phyloP scores from a whole-genome alignment of 164 flowering plant species.

The Warburgia ugandensis region DNA sequence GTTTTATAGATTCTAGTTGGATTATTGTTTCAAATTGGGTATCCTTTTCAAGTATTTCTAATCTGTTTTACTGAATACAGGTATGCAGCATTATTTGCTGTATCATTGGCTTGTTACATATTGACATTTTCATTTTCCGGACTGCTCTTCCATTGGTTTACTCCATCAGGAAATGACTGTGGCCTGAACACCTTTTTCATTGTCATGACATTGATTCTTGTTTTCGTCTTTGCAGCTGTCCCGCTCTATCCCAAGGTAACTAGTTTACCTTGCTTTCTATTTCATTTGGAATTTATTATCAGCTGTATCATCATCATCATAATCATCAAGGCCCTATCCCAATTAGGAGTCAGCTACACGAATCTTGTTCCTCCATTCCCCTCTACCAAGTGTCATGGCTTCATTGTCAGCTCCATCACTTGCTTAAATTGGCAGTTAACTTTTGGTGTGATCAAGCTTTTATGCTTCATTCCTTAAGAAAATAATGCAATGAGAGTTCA shows the following conservation, averaged over 20 bases:
- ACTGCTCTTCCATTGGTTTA: slow-evolving; percentile 83
- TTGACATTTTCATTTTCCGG: slow-evolving; percentile 72
- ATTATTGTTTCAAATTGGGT: background rate
- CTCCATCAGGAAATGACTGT: slow-evolving; percentile 94
- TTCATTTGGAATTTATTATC: background rate
- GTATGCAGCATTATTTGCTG: slow-evolving; percentile 80
- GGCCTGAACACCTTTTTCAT: slow-evolving; percentile 91
- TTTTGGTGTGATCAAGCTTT: no score
- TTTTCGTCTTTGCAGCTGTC: slow-evolving; percentile 59
- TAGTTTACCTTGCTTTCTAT: slow-evolving; percentile 10
- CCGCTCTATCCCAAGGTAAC: slow-evolving; percentile 89
- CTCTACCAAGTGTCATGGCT: no score
- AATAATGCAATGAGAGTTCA: no score
- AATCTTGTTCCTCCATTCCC: background rate
- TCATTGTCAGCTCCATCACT: no score
- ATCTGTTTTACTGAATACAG: slow-evolving; percentile 27
- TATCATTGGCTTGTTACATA: slow-evolving; percentile 76
- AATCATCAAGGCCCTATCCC: no score
- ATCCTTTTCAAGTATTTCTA: background rate
- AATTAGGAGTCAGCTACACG: no score
- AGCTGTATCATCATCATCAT: no score
- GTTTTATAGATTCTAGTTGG: background rate
- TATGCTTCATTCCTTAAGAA: no score
- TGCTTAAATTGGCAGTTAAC: no score
- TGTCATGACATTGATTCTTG: slow-evolving; percentile 63